Percentiles rank a stretch among this genome's conserved stretches.
Evolutionary conservation across 2,329 filamentous ascomycete species (phyloP).

Genomic region (Penicillium frequentans): DNA sequence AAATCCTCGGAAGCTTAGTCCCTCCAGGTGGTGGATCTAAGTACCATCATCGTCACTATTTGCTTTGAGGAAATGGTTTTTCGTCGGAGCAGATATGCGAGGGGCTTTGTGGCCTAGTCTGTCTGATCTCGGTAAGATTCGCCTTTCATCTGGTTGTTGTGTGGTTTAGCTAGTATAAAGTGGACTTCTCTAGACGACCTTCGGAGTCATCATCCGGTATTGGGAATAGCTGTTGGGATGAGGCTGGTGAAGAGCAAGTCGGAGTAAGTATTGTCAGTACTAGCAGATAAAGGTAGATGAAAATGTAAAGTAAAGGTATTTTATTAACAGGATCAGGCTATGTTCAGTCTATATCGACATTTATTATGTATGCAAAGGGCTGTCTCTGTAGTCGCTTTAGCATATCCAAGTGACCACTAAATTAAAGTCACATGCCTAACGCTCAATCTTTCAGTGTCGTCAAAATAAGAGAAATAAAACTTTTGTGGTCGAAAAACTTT

Average conservation of each 20-base stretch:
- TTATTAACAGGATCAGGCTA: background rate
- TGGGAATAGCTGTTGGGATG: background rate
- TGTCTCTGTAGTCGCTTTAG: background rate
- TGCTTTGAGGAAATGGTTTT: background rate
- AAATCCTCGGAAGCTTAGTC: conserved; percentile 11
- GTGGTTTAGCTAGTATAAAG: too few species aligned
- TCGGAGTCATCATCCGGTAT: background rate
- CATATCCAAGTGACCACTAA: background rate
- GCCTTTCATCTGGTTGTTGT: background rate
- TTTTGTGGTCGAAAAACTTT: background rate
- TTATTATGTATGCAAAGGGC: background rate
- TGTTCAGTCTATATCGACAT: background rate
- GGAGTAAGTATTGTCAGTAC: too few species aligned
- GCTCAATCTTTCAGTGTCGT: background rate
- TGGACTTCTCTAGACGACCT: background rate
- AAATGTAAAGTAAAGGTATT: background rate
- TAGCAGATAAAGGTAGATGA: background rate
- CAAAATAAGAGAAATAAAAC: background rate
- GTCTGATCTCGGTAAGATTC: background rate
- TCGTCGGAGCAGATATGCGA: conserved; percentile 21
- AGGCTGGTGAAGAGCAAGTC: too few species aligned
- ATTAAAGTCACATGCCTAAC: background rate
- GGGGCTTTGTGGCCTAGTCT: conserved; percentile 1
- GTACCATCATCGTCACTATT: conserved; percentile 20
- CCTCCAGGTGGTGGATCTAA: background rate